Evolutionary conservation across 257 asterid genomes (phyloP).

Genomic region (Rehmannia glutinosa): DNA sequence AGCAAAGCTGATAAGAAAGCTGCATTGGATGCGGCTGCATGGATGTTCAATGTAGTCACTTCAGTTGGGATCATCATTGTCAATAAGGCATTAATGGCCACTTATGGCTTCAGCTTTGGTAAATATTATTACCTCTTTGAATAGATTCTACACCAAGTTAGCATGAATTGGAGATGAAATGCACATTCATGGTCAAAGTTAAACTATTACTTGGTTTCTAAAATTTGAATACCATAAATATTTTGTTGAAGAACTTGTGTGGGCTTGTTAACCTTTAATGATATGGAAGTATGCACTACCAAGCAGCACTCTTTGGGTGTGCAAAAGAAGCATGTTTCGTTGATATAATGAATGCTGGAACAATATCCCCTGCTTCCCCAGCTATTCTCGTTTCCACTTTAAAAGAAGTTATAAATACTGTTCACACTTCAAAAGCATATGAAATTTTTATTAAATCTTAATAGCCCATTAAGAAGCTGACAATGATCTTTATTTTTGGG

Average conservation of each 20-base stretch:
- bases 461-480: not conserved
- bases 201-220: constrained; percentile 5
- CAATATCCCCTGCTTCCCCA: not conserved
- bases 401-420: not conserved
- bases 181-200: not conserved
- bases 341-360: not conserved
- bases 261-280: not conserved
- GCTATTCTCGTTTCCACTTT: constrained; percentile 5
- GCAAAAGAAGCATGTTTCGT: not conserved
- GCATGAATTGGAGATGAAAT: not conserved
- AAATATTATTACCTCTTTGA: constrained; percentile 21
- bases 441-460: too few species aligned
- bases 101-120: constrained; percentile 97
- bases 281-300: not conserved
- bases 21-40: constrained; percentile 83
- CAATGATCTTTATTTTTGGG: not conserved
- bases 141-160: not conserved
- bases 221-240: not conserved
- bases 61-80: constrained; percentile 95
- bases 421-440: not conserved
- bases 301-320: not conserved
- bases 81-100: constrained; percentile 97
- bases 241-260: not conserved
- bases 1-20: constrained; percentile 97
- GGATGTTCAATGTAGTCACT: constrained; percentile 95